Base-by-base conservation (phyloP, 2,329 filamentous ascomycete genomes). In the Mollisiaceae sp. region DNA sequence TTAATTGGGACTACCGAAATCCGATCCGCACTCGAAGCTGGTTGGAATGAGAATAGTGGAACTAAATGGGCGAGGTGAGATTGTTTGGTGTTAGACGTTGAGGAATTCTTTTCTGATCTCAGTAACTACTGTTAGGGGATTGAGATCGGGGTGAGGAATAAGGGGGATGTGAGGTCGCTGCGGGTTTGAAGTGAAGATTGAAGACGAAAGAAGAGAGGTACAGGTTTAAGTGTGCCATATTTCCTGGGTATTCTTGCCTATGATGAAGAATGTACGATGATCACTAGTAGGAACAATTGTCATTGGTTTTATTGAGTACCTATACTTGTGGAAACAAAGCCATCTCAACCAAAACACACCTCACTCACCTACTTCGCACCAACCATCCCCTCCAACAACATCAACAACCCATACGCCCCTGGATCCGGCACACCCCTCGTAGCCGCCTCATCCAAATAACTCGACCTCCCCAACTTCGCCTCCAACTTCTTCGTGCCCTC, bases 391-490 rank as follows among this genome's bases (percentile, higher is more conserved):
- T 71, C 65, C 60, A 75, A 65, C 60, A 73, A 67, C 63, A 69
- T 68, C 57, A 81, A 78, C 47, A 86, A 74, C 15, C 83, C 84
- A 71, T 83, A 80, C 6, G 84, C 84, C 18, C 84, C 84, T 12
- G 84, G 84, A 78, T 86, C 84, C 11, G 84, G 83, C 6, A 85
- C 82, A 8, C 64, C 80, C 78, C 72, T 84, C 76, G 75, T 80
- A 81, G 12, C 78, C 79, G 71, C 79, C 79, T 60, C 81, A 60
- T 81, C 82, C 20, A 86, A 79, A 73, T 86, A 86, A 55, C 85
- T 83, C 18, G 82, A 82, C 66, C 84, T 76, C 35, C 84, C 84
- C 56, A 86, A 72, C 69, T 80, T 85, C 36, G 84, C 83, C 72
- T 82, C 81, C 82, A 86, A 82, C 18, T 81, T 82, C 69, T 82